Evolutionary conservation across 306 rosid species (phyloP), one percentile per base, ranked within the genome.

Genomic region (Vigna radiata): DNA sequence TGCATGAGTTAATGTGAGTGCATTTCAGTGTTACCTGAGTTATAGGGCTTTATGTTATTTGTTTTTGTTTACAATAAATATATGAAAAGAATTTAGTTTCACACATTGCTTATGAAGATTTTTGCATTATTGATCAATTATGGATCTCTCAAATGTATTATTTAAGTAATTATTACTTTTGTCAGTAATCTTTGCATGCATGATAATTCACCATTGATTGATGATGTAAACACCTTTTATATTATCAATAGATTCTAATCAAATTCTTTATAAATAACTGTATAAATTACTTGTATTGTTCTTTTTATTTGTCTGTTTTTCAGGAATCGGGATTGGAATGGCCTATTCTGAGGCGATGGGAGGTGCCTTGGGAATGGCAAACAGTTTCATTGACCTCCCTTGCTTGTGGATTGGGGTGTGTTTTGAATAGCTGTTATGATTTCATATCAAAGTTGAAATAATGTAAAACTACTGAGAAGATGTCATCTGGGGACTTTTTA

Each of bases 281-380:
- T 14, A 29, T 15, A 29, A 69, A 21, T 75, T 50, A 50, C 62
- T 59, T 70, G 15, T n/a, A 10, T 68, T 79, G 15, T 44, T 44
- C 33, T 21, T 14, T 70, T 80, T 37, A 15, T n/a, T n/a, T 25
- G 7, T 41, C 13, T 8, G 13, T 12, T 58, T 75, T 81, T 65
- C 91, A 95, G 97, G 96, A 85, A 76, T 69, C 70, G 76, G 88
- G 82, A 68, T 76, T 5, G 68, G 83, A 77, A 4, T 90, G 88
- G 96, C 91, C 85, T 54, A 80, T 95, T 87, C 88, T 91, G 79
- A 87, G 84, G 86, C 90, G 92, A 65, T 96, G 99, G 99, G 91
- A 91, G 44, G 98, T 92, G 59, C 99, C 99, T 61, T 96, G 99
- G 99, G 91, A 83, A 72, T 96, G 99, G 99, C 98, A 89, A 88